A percentile compares a stretch with the other conserved stretches of the same genome.
Evolutionary conservation across 2,329 filamentous ascomycete species (phyloP).

Genomic region (Phoma sp.): DNA sequence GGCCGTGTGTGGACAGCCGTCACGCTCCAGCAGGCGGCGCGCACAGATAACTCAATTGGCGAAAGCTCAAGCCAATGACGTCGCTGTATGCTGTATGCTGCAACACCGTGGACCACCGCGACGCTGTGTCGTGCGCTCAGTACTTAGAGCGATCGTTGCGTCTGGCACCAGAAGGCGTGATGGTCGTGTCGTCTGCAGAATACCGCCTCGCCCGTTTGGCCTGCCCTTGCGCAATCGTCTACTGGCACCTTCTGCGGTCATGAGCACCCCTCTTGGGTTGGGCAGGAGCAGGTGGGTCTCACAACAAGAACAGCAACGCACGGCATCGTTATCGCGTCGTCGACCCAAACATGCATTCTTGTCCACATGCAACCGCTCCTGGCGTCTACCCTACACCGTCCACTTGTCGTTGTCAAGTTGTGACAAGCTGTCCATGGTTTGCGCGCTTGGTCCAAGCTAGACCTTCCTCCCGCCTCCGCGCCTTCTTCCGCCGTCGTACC

Average conservation of each 20-base stretch:
- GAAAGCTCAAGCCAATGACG: slow-evolving; percentile 35
- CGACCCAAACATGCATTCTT: slow-evolving; percentile 8
- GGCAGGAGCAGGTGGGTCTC: slow-evolving; percentile 15
- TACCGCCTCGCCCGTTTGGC: background rate
- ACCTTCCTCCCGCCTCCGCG: slow-evolving; percentile 17
- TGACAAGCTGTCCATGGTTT: slow-evolving; percentile 8
- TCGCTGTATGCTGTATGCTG: slow-evolving; percentile 20
- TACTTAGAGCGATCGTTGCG: slow-evolving; percentile 8
- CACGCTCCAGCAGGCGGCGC: slow-evolving; percentile 25
- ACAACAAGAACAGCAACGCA: background rate
- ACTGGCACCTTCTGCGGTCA: slow-evolving; percentile 5
- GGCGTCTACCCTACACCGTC: background rate
- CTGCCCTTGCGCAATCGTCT: slow-evolving; percentile 1
- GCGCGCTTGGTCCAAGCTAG: slow-evolving; percentile 14
- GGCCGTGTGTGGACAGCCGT: slow-evolving; percentile 34
- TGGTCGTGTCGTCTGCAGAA: background rate
- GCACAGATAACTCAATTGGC: slow-evolving; percentile 26
- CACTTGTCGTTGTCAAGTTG: background rate
- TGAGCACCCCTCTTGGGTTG: slow-evolving; percentile 5
- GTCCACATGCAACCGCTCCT: background rate
- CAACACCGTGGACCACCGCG: slow-evolving; percentile 7
- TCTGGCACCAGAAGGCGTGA: background rate
- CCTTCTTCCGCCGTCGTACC: slow-evolving; percentile 9
- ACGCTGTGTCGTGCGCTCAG: slow-evolving; percentile 4
- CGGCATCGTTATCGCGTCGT: slow-evolving; percentile 11